Evolutionary conservation across 495 filamentous ascomycete species (phyloP), one percentile per base, ranked within the genome.

Genomic region (Extremus antarcticus): DNA sequence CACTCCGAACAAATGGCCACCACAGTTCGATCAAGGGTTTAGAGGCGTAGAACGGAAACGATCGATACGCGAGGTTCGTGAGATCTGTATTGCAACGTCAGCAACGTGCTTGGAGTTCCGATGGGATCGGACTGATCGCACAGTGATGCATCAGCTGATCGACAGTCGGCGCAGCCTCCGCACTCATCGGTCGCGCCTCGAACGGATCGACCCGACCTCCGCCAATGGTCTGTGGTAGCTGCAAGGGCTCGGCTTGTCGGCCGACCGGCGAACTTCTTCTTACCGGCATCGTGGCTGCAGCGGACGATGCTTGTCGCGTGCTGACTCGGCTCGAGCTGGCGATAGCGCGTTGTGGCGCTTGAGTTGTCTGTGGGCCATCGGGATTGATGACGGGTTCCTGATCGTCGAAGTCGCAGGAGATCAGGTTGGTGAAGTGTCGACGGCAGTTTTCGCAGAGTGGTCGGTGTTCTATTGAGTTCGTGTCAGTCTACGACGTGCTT

Each of bases 1-100:
- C 58, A 19, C 17, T 38, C 13, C 58, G 58, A 2, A 60, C 49
- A 40, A 60, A 60, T 3, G 58, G 58, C 58, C 58, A 60, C 58
- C 58, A 56, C 15, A 60, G 40, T 23, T 60, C 58, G 17, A 60
- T 56, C 23, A 56, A 32, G 13, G 48, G 25, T 19, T 43, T 47
- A 21, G 53, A 56, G 19, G 50, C 50, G 25, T 56, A 60, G 54
- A 60, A 60, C 15, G 58, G 53, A 38, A 60, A 56, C 22, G 58
- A 60, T 9, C 58, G 53, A 19, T 24, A 53, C 8, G 51, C 58
- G 29, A 60, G 43, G 43, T 35, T 53, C 2, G 58, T n/a, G 23
- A 56, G 53, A 41, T 60, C 50, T 29, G 39, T 39, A 35, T 7
- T 13, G 13, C 29, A 35, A 7, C 32, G 19, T 35, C 11, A 16